A percentile compares a stretch with the other conserved stretches of the same genome.
phyloP scores from a whole-genome alignment of 2,329 filamentous ascomycete genomes.

The Aspergillus phoenicis region DNA sequence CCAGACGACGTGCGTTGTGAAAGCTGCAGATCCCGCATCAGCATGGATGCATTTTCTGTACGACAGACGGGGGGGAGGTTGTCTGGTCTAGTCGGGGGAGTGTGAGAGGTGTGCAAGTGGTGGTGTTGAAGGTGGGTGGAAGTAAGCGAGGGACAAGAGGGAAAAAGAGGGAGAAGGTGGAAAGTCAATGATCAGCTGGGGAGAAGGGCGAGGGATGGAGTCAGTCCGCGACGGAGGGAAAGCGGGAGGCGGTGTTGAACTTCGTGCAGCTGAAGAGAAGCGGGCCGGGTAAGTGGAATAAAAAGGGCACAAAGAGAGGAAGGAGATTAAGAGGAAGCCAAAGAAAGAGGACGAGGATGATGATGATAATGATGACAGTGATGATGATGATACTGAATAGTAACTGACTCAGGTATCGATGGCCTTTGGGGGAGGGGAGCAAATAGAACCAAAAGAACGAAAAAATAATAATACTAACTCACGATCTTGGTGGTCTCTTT shows the following conservation, averaged over 20 bases:
- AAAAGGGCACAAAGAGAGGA: slow-evolving; percentile 1
- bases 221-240: background rate
- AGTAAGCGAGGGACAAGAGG: slow-evolving; percentile 12
- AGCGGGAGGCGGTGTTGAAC: slow-evolving; percentile 13
- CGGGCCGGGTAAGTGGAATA: background rate
- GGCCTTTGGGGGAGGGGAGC: background rate
- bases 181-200: slow-evolving; percentile 10
- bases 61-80: slow-evolving; percentile 11
- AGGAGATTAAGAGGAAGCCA: slow-evolving; percentile 8
- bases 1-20: slow-evolving; percentile 15
- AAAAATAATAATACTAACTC: background rate
- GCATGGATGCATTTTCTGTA: slow-evolving; percentile 17
- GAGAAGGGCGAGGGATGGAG: slow-evolving; percentile 13
- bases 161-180: slow-evolving; percentile 10
- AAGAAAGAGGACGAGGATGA: slow-evolving; percentile 1
- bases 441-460: background rate
- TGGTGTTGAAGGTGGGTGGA: slow-evolving; percentile 13
- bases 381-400: background rate
- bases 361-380: background rate
- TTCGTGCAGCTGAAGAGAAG: slow-evolving; percentile 5
- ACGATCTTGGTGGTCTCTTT: background rate
- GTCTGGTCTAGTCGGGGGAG: slow-evolving; percentile 12
- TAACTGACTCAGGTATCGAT: background rate
- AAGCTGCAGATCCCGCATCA: slow-evolving; percentile 20
- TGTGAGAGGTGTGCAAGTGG: slow-evolving; percentile 8